Base-by-base conservation (phyloP, 148 eudicot species). In the Polygonum aviculare region DNA sequence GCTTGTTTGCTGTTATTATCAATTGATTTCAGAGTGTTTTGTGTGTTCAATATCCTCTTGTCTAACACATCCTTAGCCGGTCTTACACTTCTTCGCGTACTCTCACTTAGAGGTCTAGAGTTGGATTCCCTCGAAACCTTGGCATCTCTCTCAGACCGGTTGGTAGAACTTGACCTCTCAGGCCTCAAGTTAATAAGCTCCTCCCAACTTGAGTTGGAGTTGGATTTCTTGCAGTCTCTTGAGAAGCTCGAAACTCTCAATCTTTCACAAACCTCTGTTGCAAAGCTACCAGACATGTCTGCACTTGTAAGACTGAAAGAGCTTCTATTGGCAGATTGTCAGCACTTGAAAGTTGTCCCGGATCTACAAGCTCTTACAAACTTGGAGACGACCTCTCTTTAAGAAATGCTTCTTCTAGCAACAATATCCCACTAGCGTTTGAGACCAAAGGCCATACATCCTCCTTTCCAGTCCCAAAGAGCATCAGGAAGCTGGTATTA, bases 141-240 rank as follows among this genome's bases (percentile, higher is more conserved):
- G 18, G 18, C 54, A 12, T 12, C 18, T 12, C 54, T 16, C 15
- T 50, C 18, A 14, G 18, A 50, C 54, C 54, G 15, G 15, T 44
- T 44, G 47, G n/a, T 12, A 50, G 54, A 50, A 50, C 54, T 50
- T 12, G 54, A 50, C 54, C 70, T 63, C 16, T 22, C 18, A 5
- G n/a, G 70, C 14, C 39, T 63, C 7, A 44, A 44, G 7, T 6
- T 44, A 44, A 33, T 9, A 12, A 63, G 35, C 0, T 2, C 40
- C 3, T 31, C 70, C n/a, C 10, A 10, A 1, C 9, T 44, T 14
- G 70, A 63, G 0, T 35, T 31, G 15, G 4, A 33, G 2, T 63
- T 63, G 35, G 70, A 63, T 26, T 31, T 63, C 70, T 63, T 63
- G 70, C 8, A 35, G 70, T 33, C 18, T 35, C 70, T 63, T 63